These are phyloP conservation scores for Starmera caribaea DNA, from an alignment of 805 yeast genomes.

Conservation along the genomic window DNA sequence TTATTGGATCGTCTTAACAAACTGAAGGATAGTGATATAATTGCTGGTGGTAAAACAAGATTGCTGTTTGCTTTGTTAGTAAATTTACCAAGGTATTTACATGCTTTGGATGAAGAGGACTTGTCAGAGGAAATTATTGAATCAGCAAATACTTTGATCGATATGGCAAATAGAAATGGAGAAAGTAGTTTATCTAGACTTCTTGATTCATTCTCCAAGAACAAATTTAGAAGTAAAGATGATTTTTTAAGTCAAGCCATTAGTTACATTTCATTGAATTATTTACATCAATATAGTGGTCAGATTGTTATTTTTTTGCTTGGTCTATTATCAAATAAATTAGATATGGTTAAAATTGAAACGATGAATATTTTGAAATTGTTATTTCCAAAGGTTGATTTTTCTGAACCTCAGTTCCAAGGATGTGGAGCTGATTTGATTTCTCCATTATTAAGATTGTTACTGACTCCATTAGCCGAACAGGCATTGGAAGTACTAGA, in stretches of 20 bases:
- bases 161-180: slow-evolving; percentile 48
- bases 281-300: slow-evolving; percentile 68
- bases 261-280: slow-evolving; percentile 53
- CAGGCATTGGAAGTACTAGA: slow-evolving; percentile 86
- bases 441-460: slow-evolving; percentile 74
- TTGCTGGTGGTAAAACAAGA: slow-evolving; percentile 56
- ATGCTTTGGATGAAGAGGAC: slow-evolving; percentile 57
- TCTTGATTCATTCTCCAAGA: slow-evolving; percentile 64
- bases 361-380: slow-evolving; percentile 67
- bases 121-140: slow-evolving; percentile 39
- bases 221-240: slow-evolving; percentile 78
- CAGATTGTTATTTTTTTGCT: slow-evolving; percentile 65
- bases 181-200: slow-evolving; percentile 59
- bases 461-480: slow-evolving; percentile 79
- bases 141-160: slow-evolving; percentile 48
- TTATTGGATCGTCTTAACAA: slow-evolving; percentile 64
- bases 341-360: slow-evolving; percentile 72
- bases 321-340: slow-evolving; percentile 71
- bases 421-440: slow-evolving; percentile 94
- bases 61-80: slow-evolving; percentile 64
- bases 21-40: slow-evolving; percentile 62
- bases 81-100: slow-evolving; percentile 76
- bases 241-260: slow-evolving; percentile 82
- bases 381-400: slow-evolving; percentile 68
- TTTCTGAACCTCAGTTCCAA: slow-evolving; percentile 66